phyloP scores from a whole-genome alignment of 2,329 filamentous ascomycete genomes.

The Cladobotryum protrusum region DNA sequence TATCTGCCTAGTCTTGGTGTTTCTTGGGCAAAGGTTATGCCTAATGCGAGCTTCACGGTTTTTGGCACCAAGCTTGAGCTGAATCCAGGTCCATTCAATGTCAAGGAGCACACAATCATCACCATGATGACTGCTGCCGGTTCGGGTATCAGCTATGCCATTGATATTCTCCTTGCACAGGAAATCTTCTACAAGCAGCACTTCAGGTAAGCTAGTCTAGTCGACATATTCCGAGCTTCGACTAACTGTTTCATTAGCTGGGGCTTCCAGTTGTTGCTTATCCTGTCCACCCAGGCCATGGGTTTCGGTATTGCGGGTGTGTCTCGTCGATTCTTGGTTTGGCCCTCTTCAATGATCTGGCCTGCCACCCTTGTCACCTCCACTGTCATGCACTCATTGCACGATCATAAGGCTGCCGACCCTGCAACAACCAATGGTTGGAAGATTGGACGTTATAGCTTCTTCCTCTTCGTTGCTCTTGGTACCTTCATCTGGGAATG shows the following conservation, averaged over 20 bases:
- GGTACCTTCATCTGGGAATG: slow-evolving; percentile 50
- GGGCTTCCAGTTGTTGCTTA: slow-evolving; percentile 51
- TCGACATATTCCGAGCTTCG: no score
- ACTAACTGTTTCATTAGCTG: slow-evolving; percentile 20
- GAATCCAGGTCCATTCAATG: slow-evolving; percentile 39
- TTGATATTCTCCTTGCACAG: slow-evolving; percentile 32
- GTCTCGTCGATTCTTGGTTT: slow-evolving; percentile 50
- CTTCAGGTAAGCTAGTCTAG: slow-evolving; percentile 32
- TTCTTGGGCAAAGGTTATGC: slow-evolving; percentile 36
- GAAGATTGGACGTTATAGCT: slow-evolving; percentile 49
- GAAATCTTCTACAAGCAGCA: slow-evolving; percentile 42
- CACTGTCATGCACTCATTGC: slow-evolving; percentile 55
- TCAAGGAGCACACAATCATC: slow-evolving; percentile 33
- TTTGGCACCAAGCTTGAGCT: slow-evolving; percentile 38
- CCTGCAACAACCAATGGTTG: slow-evolving; percentile 37
- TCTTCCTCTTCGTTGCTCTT: slow-evolving; percentile 46
- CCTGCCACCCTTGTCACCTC: slow-evolving; percentile 53
- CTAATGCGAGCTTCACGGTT: slow-evolving; percentile 32
- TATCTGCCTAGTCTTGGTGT: slow-evolving; percentile 23
- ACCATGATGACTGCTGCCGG: slow-evolving; percentile 39
- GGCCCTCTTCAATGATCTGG: slow-evolving; percentile 58
- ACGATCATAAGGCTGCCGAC: slow-evolving; percentile 41
- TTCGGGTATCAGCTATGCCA: slow-evolving; percentile 23
- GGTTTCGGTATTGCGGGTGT: slow-evolving; percentile 58
- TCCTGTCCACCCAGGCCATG: slow-evolving; percentile 53